Evolutionary conservation across 345 rosid species (phyloP).

Genomic region (Pugionium cornutum): DNA sequence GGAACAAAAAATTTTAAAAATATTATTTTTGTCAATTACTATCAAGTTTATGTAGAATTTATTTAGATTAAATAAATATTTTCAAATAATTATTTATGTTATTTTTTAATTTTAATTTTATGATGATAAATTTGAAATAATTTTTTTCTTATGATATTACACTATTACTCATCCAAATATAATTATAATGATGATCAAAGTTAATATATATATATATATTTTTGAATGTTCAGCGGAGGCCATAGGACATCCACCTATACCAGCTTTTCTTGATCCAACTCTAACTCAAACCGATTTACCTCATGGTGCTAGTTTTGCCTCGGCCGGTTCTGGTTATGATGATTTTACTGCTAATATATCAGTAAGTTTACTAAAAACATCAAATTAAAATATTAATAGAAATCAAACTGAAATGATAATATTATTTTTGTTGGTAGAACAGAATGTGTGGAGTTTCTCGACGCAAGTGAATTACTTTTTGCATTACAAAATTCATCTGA

Average conservation of each 20-base stretch:
- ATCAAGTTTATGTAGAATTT: no score
- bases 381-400: background rate
- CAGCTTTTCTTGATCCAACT: conserved; percentile 68
- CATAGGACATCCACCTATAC: conserved; percentile 58
- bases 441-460: conserved; percentile 65
- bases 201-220: background rate
- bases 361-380: conserved; percentile 42
- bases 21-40: no score
- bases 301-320: conserved; percentile 86
- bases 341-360: conserved; percentile 81
- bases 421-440: conserved; percentile 1
- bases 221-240: conserved; percentile 53
- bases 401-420: conserved; percentile 7
- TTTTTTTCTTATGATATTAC: no score
- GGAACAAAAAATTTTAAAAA: no score
- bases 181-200: background rate
- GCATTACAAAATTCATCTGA: conserved; percentile 70
- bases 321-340: conserved; percentile 92
- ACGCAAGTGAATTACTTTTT: conserved; percentile 60
- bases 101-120: no score
- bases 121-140: no score
- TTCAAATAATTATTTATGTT: no score
- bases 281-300: conserved; percentile 50
- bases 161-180: no score
- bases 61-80: no score